These are phyloP conservation scores for Suillus clintonianus DNA, from an alignment of 768 basidiomycete species.

Conservation along the genomic window DNA sequence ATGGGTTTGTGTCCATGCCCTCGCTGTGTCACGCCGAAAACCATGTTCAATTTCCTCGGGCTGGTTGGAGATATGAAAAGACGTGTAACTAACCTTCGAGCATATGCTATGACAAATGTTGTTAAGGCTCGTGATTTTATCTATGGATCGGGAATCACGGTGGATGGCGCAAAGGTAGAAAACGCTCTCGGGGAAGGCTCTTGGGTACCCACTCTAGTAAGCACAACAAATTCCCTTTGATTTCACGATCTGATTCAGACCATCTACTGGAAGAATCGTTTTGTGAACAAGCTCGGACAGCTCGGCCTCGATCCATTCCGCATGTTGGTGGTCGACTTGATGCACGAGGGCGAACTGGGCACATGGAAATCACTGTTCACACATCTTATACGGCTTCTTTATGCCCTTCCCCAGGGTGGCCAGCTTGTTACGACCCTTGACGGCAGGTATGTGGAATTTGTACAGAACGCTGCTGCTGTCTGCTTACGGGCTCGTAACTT, in stretches of 20 bases:
- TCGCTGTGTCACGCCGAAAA: background rate
- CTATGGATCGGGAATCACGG: too few species aligned
- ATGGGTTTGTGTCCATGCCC: too few species aligned
- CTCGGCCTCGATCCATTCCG: background rate
- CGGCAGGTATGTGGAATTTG: background rate
- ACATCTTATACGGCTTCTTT: background rate
- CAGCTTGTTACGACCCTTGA: background rate
- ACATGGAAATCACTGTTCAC: background rate
- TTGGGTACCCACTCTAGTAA: background rate
- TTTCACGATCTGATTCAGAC: background rate
- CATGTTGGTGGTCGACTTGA: background rate
- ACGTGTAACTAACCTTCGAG: background rate
- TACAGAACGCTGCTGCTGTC: too few species aligned
- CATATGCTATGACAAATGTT: background rate
- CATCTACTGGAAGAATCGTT: background rate
- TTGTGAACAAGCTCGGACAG: background rate
- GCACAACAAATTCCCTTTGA: background rate
- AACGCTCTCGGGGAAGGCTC: background rate
- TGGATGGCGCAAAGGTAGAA: too few species aligned
- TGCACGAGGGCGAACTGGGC: background rate
- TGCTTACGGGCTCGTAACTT: background rate
- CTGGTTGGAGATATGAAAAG: background rate
- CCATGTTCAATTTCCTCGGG: background rate
- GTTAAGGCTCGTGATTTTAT: background rate
- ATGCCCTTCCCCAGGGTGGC: background rate